Conservation (phyloP, 768 basidiomycete genomes). For the Pleurotus sapidus region DNA sequence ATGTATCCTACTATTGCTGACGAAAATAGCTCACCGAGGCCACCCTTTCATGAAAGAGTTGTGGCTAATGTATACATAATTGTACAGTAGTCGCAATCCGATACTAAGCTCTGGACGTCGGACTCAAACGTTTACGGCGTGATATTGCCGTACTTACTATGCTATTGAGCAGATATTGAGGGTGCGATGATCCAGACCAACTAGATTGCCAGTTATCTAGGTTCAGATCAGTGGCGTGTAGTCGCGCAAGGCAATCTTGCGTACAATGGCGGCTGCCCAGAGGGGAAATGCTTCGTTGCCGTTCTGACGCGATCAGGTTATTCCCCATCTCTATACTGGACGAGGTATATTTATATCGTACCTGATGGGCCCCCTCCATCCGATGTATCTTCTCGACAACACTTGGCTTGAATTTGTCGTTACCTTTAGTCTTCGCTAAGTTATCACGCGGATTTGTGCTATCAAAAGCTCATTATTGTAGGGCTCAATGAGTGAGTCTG, state of each 20-base stretch:
- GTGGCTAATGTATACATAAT: constrained; percentile 22
- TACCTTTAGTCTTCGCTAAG: constrained; percentile 15
- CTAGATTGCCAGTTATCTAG: constrained; percentile 27
- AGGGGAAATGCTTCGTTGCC: constrained; percentile 31
- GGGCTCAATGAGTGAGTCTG: not conserved
- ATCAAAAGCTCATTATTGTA: not conserved
- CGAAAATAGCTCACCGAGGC: not conserved
- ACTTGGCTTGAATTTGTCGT: constrained; percentile 21
- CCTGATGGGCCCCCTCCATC: constrained; percentile 34
- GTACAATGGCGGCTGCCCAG: constrained; percentile 30
- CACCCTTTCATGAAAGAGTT: constrained; percentile 5
- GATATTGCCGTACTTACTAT: constrained; percentile 20
- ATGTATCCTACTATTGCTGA: too few relatives aligned
- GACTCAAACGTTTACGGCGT: not conserved
- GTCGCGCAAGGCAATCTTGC: not conserved
- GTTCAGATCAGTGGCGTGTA: not conserved
- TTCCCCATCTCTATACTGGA: not conserved
- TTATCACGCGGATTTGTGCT: constrained; percentile 31
- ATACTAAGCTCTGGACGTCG: not conserved
- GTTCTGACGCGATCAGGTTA: constrained; percentile 14
- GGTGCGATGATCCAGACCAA: constrained; percentile 24
- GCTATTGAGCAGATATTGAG: constrained; percentile 27
- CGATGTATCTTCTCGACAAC: constrained; percentile 22
- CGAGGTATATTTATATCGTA: not conserved
- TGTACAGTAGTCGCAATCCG: constrained; percentile 15